Evolutionary conservation across 73 alveolate genomes (phyloP).

Genomic region (Durusdinium trenchii): DNA sequence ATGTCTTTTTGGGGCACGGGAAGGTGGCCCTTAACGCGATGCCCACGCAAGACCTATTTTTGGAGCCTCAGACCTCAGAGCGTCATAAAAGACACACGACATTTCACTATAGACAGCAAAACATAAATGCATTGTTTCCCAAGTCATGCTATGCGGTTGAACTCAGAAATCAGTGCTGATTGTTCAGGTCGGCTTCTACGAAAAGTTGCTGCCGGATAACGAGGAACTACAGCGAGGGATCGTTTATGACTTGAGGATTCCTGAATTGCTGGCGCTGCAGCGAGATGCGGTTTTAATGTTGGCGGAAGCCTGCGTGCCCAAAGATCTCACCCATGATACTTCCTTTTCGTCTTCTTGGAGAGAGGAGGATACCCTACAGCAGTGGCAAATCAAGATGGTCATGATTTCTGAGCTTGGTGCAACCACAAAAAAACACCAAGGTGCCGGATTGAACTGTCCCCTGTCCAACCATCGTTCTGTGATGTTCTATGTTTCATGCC

Average conservation of each 20-base stretch:
- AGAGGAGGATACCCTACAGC: background rate
- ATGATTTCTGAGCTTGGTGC: background rate
- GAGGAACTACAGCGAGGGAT: background rate
- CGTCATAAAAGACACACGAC: no score
- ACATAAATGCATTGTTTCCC: no score
- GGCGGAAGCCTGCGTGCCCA: background rate
- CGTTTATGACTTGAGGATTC: background rate
- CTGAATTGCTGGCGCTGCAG: slow-evolving; percentile 24
- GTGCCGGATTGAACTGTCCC: no score
- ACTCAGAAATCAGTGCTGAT: no score
- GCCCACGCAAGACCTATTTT: no score
- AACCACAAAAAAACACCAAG: background rate
- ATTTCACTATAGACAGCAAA: no score
- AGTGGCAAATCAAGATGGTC: background rate
- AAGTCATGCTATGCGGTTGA: no score
- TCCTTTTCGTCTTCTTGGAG: background rate
- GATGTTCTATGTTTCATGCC: no score
- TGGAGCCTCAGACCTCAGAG: no score
- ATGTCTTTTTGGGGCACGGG: no score
- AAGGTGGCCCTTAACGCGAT: no score
- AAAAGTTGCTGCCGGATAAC: background rate
- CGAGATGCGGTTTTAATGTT: background rate
- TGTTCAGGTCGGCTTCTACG: background rate
- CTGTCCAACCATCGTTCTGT: no score
- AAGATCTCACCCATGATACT: background rate